phyloP scores from a whole-genome alignment of 495 filamentous ascomycete genomes.

The Tuber borchii region DNA sequence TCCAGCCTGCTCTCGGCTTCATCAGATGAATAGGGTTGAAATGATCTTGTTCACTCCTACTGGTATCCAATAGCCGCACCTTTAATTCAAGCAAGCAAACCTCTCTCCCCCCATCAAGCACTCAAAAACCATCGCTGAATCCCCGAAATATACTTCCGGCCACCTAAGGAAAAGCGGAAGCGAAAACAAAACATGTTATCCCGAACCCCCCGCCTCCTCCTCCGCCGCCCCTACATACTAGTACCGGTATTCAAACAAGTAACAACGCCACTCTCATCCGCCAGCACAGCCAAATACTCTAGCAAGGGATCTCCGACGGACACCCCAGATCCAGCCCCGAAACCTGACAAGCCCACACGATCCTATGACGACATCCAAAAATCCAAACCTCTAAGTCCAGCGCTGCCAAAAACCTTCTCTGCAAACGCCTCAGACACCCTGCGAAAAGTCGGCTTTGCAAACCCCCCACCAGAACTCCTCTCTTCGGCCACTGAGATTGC shows the following conservation, averaged over 20 bases:
- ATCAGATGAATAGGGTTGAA: not conserved
- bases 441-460: slow-evolving; percentile 54
- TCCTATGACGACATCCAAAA: slow-evolving; percentile 52
- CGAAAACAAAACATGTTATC: slow-evolving; percentile 10
- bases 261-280: slow-evolving; percentile 43
- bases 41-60: not conserved
- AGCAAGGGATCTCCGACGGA: slow-evolving; percentile 30
- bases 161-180: not conserved
- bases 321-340: not conserved
- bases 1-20: not conserved
- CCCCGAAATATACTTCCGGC: not conserved
- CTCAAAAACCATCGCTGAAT: not conserved
- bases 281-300: slow-evolving; percentile 43
- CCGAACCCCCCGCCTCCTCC: slow-evolving; percentile 33
- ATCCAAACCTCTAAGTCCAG: slow-evolving; percentile 54
- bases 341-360: slow-evolving; percentile 25
- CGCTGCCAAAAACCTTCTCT: slow-evolving; percentile 58
- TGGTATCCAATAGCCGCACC: not conserved
- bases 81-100: not conserved
- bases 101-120: not conserved
- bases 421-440: slow-evolving; percentile 53
- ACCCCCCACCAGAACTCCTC: slow-evolving; percentile 57
- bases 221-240: slow-evolving; percentile 41
- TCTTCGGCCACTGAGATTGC: slow-evolving; percentile 17
- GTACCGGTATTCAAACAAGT: slow-evolving; percentile 34